Conservation (phyloP, 2,329 filamentous ascomycete genomes). For the Bipolaris zeicola region DNA sequence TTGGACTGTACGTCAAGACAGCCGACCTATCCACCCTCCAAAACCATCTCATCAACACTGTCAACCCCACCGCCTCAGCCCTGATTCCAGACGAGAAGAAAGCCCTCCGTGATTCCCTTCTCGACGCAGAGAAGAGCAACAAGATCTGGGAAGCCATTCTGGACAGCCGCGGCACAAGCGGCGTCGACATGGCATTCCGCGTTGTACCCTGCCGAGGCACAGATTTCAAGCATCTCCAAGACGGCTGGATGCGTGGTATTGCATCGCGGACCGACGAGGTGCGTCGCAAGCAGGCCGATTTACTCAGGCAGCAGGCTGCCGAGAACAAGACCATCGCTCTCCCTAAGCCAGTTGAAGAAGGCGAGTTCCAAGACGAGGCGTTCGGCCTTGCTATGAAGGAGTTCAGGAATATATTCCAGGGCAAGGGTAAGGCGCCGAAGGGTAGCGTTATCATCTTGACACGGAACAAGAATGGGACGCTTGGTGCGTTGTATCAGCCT, state of each 20-base stretch:
- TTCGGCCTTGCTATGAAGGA: constrained; percentile 77
- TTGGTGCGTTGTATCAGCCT: constrained; percentile 50
- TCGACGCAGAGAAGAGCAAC: constrained; percentile 72
- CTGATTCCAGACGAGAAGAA: constrained; percentile 83
- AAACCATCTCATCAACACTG: constrained; percentile 72
- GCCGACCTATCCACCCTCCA: constrained; percentile 83
- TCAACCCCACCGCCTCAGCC: constrained; percentile 79
- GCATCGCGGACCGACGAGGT: constrained; percentile 70
- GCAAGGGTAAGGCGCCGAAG: constrained; percentile 77
- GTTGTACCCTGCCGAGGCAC: constrained; percentile 92
- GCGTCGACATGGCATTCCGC: constrained; percentile 76
- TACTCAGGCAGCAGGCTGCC: constrained; percentile 52
- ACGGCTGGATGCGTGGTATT: constrained; percentile 88
- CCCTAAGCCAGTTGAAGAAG: constrained; percentile 41
- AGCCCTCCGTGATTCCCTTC: constrained; percentile 68
- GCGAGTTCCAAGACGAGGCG: constrained; percentile 69
- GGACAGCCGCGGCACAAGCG: constrained; percentile 54
- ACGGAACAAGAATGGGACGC: constrained; percentile 67
- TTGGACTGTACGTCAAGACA: constrained; percentile 88
- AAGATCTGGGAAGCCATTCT: constrained; percentile 77
- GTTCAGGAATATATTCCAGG: constrained; percentile 82
- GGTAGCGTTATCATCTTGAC: constrained; percentile 75
- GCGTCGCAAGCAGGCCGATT: constrained; percentile 36
- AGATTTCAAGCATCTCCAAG: constrained; percentile 89
- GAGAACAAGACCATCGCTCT: constrained; percentile 44